Evolutionary conservation across 176 grass and related monocot species (phyloP), one percentile per base, ranked within the genome.

Genomic region (sorghum (Sorghum bicolor)): DNA sequence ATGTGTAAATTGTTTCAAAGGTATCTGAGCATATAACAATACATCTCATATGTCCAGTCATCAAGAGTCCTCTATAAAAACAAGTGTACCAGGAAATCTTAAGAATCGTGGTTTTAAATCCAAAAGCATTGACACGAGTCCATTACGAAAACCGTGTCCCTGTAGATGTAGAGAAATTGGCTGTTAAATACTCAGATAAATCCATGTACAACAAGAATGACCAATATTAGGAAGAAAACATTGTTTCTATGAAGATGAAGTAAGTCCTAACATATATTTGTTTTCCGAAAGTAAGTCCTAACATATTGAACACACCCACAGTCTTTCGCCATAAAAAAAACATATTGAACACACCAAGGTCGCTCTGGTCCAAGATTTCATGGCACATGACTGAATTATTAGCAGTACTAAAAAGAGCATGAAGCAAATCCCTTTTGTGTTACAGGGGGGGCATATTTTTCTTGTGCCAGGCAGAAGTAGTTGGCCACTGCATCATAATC

Each of bases 101-200:
- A 98, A 78, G 74, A 94, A 94, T 72, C 79, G 83, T 47, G 95
- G 95, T 73, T 93, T 94, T 53, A 98, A 80, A 75, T 98, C 90
- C 80, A 88, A 78, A 81, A 98, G 61, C 95, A 98, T 98, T 32
- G 95, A 89, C 79, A 93, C 55, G 40, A 98, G 92, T 77, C 88
- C 95, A 5, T 88, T 90, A 25, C 92, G 86, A 61, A 98, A 94
- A 88, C 92, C 92, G 34, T 98, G 95, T 36, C 90, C 95, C 95
- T 98, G 83, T 34, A 20, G 33, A 4, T 69, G 20, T 15, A 64
- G 29, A 48, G 15, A 60, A 64, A 45, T 72, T 72, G 6, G 20
- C n/a, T 31, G 31, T 30, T 57, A 81, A 76, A 69, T 19, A 66
- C 8, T 32, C 17, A 17, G 12, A 79, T 44, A 72, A 67, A 67